Percentiles rank a stretch among this genome's conserved stretches.
phyloP scores from a whole-genome alignment of 306 rosid genomes.

The Boehmeria nivea region DNA sequence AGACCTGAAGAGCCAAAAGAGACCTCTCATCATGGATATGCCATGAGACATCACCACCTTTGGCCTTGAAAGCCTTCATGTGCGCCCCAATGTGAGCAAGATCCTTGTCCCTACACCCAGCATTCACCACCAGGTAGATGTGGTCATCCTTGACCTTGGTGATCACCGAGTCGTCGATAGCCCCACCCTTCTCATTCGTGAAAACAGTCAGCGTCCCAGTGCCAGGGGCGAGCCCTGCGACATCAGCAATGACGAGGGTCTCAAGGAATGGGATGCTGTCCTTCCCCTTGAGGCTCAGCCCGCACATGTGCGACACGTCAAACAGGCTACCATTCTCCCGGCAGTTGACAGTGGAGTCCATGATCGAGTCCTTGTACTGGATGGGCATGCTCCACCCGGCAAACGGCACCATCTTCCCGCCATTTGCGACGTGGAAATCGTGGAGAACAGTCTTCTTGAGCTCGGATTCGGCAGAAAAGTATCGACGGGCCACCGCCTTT shows the following conservation, averaged over 20 bases:
- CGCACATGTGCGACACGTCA: constrained; percentile 92
- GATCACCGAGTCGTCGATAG: constrained; percentile 87
- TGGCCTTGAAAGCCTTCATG: constrained; percentile 91
- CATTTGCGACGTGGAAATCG: constrained; percentile 80
- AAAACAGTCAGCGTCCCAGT: constrained; percentile 80
- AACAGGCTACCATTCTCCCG: constrained; percentile 77
- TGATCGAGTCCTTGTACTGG: constrained; percentile 92
- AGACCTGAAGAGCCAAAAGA: constrained; percentile 84
- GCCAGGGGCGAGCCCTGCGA: constrained; percentile 70
- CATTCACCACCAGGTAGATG: constrained; percentile 87
- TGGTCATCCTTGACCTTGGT: constrained; percentile 79
- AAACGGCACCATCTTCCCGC: constrained; percentile 97
- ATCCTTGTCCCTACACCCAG: constrained; percentile 94
- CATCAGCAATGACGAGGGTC: constrained; percentile 86
- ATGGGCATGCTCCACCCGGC: constrained; percentile 99
- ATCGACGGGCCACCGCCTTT: constrained; percentile 69
- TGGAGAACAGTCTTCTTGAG: constrained; percentile 74
- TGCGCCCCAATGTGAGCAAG: constrained; percentile 89
- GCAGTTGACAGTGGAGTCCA: constrained; percentile 84
- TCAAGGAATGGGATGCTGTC: constrained; percentile 68
- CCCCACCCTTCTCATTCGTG: constrained; percentile 92
- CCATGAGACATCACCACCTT: constrained; percentile 97
- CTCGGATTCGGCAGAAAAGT: constrained; percentile 65
- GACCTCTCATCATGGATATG: constrained; percentile 95
- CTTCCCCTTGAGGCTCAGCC: constrained; percentile 88